Percentiles rank a stretch among this genome's conserved stretches.
Conservation (phyloP, 2,329 filamentous ascomycete species). For the Cladosporium sp. region DNA sequence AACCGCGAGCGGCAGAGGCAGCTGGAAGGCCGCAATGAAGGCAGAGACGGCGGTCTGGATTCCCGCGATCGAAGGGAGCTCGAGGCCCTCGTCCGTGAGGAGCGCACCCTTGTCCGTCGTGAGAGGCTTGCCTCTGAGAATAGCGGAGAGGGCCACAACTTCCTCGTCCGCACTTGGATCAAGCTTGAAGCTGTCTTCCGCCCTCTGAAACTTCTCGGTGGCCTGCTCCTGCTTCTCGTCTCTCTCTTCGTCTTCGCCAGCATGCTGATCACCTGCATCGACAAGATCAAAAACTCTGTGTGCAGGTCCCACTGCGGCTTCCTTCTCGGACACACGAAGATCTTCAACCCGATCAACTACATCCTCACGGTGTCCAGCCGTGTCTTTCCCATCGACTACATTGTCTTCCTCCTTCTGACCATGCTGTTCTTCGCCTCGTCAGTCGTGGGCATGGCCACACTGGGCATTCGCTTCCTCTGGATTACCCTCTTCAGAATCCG, state of each 20-base stretch:
- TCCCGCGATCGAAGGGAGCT: constrained; percentile 84
- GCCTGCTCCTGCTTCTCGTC: constrained; percentile 68
- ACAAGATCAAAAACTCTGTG: constrained; percentile 92
- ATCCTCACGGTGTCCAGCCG: constrained; percentile 73
- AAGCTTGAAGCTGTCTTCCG: constrained; percentile 77
- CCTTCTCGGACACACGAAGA: constrained; percentile 77
- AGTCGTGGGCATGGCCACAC: constrained; percentile 74
- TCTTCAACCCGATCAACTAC: constrained; percentile 95
- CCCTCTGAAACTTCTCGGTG: constrained; percentile 81
- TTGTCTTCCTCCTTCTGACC: constrained; percentile 77
- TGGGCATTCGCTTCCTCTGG: constrained; percentile 96
- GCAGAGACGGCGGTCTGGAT: constrained; percentile 66
- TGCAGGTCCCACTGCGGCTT: constrained; percentile 91
- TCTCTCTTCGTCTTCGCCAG: constrained; percentile 75
- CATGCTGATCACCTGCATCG: constrained; percentile 91
- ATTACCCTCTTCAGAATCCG: constrained; percentile 86
- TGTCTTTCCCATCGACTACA: constrained; percentile 86
- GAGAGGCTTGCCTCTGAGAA: constrained; percentile 81
- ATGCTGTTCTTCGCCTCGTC: constrained; percentile 85
- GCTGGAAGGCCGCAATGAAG: constrained; percentile 76
- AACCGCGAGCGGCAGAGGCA: constrained; percentile 91
- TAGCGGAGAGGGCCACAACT: constrained; percentile 68
- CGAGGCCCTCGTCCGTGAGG: constrained; percentile 79
- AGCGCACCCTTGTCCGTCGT: constrained; percentile 83
- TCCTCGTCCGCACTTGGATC: constrained; percentile 68